Evolutionary conservation across 2,329 filamentous ascomycete species (phyloP), one percentile per base, ranked within the genome.

Genomic region (Sarocladiaceae sp.): DNA sequence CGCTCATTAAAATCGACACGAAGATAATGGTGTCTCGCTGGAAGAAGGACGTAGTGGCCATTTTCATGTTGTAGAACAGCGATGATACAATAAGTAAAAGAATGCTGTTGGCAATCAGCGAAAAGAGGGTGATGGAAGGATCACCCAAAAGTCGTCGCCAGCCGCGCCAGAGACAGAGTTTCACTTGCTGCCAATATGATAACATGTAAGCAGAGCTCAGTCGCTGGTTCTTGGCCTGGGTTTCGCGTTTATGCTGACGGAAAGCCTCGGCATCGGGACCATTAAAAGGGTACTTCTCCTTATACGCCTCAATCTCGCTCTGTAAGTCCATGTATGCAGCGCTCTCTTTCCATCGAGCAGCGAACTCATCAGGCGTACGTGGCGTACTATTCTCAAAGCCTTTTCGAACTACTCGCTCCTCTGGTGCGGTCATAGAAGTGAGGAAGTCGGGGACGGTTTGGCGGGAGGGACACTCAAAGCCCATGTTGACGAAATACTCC

Each of bases 381-480:
- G 67, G 67, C 6, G 63, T 58, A 17, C 55, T 58, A 29, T 57
- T 56, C 52, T 68, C 59, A 23, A 58, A 65, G 1, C 65, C 65
- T 3, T 59, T 56, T 37, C 55, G 60, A 20, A 65, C 56, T 31
- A 62, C 53, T 29, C 66, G 65, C 52, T 69, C 66, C 8, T 57
- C 54, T 0, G 64, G 61, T 17, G 59, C 63, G 4, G 74, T 77
- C 20, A 78, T 70, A 1, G 73, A 74, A 2, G 82, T 86, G 48
- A 86, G 62, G 66, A 86, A 86, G 56, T 86, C 83, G 6, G 82
- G 78, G 0, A 77, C 80, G 0, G 82, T 86, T 65, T 78, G 78
- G 20, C 82, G 77, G 1, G 77, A 66, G 0, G 80, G 79, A 2
- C 86, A 88, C 55, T 83, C 63, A 26, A 72, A 60, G 2, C 62